Evolutionary conservation across 2,329 filamentous ascomycete genomes (phyloP), one percentile per base, ranked within the genome.

Genomic region (Helotiales sp.): DNA sequence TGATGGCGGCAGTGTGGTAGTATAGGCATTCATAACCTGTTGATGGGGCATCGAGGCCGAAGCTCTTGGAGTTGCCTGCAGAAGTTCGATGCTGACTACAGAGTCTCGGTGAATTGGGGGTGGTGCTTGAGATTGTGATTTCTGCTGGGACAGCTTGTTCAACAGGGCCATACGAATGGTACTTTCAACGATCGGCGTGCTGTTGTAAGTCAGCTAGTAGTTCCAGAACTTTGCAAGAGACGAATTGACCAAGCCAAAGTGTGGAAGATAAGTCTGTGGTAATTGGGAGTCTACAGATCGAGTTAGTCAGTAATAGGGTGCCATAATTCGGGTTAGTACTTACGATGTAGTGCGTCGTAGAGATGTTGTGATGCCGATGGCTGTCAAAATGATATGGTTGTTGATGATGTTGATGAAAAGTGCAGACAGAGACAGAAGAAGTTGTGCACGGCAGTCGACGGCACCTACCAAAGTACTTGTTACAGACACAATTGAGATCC

Each of bases 361-460:
- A 50, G 60, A 70, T 71, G n/a, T 40, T 71, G 47, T 68, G 43
- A 76, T 65, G 58, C 47, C 43, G 45, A 50, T 63, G 34, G 59
- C 57, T 26, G 45, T 57, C 34, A 50, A n/a, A 59, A 37, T 69
- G 52, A 61, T 54, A 43, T 37, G 47, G 55, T 30, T 63, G 32
- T 17, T 57, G 37, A 37, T 47, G 45, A 65, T 43, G 15, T 20
- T 34, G 45, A 10, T n/a, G 26, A n/a, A 62, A 32, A n/a, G 10
- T 17, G 55, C 32, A 58, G 34, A 50, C 13, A 63, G 10, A 55
- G 15, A 37, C 34, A 52, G 57, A 45, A 45, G 30, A 20, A 43
- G 20, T 54, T n/a, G 50, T 50, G 28, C 20, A 22, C n/a, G 40
- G n/a, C 30, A 6, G 17, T 20, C 17, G 10, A 15, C 40, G 8